A percentile compares a stretch with the other conserved stretches of the same genome.
phyloP scores from a whole-genome alignment of 2,329 filamentous ascomycete species.

The Pseudocercospora fuligena region DNA sequence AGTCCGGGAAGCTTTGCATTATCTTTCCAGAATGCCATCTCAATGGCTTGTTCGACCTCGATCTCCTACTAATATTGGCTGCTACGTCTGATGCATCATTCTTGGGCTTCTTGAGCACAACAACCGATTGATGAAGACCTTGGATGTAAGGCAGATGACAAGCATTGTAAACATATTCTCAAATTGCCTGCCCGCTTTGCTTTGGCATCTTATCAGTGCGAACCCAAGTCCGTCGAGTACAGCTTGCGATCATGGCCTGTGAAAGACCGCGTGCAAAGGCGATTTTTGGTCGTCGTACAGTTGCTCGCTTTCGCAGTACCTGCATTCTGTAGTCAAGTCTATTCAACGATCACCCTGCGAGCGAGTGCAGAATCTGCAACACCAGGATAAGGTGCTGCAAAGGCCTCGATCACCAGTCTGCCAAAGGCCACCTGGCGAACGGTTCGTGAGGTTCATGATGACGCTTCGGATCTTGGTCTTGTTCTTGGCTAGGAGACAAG shows the following conservation, averaged over 20 bases:
- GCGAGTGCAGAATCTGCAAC: neutral
- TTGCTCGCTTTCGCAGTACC: neutral
- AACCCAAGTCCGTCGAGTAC: no score
- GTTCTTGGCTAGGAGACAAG: constrained; percentile 3
- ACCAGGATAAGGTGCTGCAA: neutral
- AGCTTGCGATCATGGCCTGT: neutral
- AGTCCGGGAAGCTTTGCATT: no score
- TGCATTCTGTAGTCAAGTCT: neutral
- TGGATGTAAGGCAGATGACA: no score
- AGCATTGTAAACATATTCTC: neutral
- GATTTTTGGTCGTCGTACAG: neutral
- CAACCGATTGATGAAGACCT: no score
- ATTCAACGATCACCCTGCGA: neutral
- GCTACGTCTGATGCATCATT: no score
- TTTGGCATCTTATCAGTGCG: no score
- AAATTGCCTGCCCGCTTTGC: no score
- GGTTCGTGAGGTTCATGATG: constrained; percentile 4
- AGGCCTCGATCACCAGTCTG: neutral
- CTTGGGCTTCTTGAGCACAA: no score
- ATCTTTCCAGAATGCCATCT: no score
- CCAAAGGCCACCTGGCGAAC: neutral
- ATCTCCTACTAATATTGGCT: no score
- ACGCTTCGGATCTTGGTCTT: neutral
- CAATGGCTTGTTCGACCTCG: no score
- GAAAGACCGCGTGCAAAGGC: neutral